Percentiles rank a stretch among this genome's conserved stretches.
These are phyloP conservation scores for Pichia sp. DNA, from an alignment of 1,139 yeast species.

Conservation along the genomic window DNA sequence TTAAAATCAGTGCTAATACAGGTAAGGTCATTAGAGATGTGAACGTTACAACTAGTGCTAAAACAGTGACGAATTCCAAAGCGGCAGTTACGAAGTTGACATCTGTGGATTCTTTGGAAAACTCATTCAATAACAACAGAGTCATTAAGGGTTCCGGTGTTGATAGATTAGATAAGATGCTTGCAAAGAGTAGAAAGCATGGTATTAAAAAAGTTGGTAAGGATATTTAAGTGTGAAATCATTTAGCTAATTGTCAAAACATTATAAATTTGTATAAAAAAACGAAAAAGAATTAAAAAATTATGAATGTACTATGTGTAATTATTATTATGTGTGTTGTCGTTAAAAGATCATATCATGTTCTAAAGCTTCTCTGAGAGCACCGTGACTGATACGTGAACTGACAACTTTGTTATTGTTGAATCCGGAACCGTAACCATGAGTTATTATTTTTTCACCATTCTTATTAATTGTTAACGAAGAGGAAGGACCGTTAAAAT, in stretches of 20 bases:
- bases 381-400: slow-evolving; percentile 40
- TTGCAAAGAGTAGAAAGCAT: slow-evolving; percentile 22
- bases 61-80: slow-evolving; percentile 22
- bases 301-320: too few species aligned
- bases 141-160: slow-evolving; percentile 21
- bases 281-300: not conserved
- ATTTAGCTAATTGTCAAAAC: not conserved
- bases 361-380: slow-evolving; percentile 42
- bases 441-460: slow-evolving; percentile 42
- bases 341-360: slow-evolving; percentile 20
- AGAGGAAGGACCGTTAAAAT: slow-evolving; percentile 14
- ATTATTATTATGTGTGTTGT: not conserved
- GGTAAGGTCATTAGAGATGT: slow-evolving; percentile 30
- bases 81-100: slow-evolving; percentile 30
- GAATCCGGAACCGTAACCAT: slow-evolving; percentile 43
- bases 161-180: slow-evolving; percentile 23
- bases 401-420: slow-evolving; percentile 42
- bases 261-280: too few species aligned
- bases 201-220: slow-evolving; percentile 17
- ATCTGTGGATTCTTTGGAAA: not conserved
- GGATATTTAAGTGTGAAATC: not conserved
- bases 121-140: not conserved
- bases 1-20: slow-evolving; percentile 24
- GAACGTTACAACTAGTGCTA: slow-evolving; percentile 29
- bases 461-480: slow-evolving; percentile 46